Evolutionary conservation across 441 rosid genomes (phyloP).

Genomic region (Populus hybrid): DNA sequence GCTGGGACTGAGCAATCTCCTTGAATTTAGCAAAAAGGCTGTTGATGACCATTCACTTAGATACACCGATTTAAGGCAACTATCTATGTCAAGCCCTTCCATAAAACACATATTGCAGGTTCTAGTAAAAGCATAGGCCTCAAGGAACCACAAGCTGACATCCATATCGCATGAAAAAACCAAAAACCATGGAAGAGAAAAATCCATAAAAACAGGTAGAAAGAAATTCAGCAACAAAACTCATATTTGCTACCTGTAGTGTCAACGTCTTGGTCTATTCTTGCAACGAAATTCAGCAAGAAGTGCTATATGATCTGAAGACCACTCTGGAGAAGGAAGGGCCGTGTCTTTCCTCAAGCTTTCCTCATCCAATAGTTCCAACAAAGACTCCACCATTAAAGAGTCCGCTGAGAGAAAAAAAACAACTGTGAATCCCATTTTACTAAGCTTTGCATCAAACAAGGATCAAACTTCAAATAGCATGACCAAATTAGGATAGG

Average conservation of each 20-base stretch:
- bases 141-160: background rate
- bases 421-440: background rate
- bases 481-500: background rate
- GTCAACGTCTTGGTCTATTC: slow-evolving; percentile 90
- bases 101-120: background rate
- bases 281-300: slow-evolving; percentile 97
- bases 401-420: slow-evolving; percentile 73
- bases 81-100: no score
- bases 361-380: slow-evolving; percentile 97
- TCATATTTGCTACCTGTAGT: slow-evolving; percentile 11
- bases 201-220: background rate
- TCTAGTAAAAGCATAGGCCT: background rate
- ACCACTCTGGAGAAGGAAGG: slow-evolving; percentile 99
- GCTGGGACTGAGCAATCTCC: no score
- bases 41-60: no score
- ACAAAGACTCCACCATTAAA: slow-evolving; percentile 78
- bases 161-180: background rate
- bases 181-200: background rate
- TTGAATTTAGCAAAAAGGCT: no score
- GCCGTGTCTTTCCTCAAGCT: slow-evolving; percentile 98
- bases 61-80: no score
- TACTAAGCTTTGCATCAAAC: background rate
- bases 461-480: slow-evolving; percentile 12
- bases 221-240: background rate
- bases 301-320: slow-evolving; percentile 98